Conservation (phyloP, 2,329 filamentous ascomycete species). For the Alternaria arbusti region DNA sequence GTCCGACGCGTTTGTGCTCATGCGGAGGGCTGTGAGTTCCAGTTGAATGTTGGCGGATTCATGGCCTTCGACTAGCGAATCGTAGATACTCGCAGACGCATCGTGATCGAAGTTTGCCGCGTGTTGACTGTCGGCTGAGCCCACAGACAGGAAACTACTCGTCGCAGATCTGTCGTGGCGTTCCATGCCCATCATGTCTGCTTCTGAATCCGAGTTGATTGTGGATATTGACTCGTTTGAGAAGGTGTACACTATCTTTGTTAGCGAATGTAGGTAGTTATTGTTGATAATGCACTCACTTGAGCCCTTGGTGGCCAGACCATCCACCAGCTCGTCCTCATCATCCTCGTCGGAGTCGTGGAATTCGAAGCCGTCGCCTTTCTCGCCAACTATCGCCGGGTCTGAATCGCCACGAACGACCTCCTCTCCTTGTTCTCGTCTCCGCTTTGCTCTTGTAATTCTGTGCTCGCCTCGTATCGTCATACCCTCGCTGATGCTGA, state of each 20-base stretch:
- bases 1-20: conserved; percentile 89
- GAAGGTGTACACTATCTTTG: conserved; percentile 57
- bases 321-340: conserved; percentile 61
- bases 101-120: conserved; percentile 81
- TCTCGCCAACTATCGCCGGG: conserved; percentile 61
- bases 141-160: conserved; percentile 75
- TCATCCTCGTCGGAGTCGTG: conserved; percentile 65
- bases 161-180: conserved; percentile 65
- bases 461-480: conserved; percentile 52
- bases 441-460: conserved; percentile 56
- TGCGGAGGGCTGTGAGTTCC: conserved; percentile 91
- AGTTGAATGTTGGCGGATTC: conserved; percentile 86
- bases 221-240: conserved; percentile 68
- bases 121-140: conserved; percentile 64
- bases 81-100: conserved; percentile 83
- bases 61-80: conserved; percentile 76
- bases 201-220: conserved; percentile 60
- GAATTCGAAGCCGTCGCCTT: conserved; percentile 67
- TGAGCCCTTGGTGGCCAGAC: conserved; percentile 45
- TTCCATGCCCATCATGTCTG: conserved; percentile 49
- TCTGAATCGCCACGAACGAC: conserved; percentile 52
- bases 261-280: conserved; percentile 12
- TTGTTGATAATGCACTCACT: conserved; percentile 28
- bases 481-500: conserved; percentile 70
- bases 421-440: conserved; percentile 52